Conservation (phyloP, 352 stramenopile species). For the Pythium plurisporium region DNA sequence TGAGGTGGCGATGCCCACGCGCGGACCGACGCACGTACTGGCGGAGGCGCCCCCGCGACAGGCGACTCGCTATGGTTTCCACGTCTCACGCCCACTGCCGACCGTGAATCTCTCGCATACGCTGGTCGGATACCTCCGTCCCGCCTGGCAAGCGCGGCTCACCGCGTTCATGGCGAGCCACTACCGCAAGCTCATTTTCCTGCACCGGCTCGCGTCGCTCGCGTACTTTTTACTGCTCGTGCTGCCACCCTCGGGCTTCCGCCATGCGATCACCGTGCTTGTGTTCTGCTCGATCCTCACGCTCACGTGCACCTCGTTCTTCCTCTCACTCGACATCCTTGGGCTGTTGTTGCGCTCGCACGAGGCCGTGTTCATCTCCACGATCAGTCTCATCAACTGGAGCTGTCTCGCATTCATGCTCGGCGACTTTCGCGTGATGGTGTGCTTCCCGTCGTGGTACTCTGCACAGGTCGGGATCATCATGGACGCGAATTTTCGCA, state of each 20-base stretch:
- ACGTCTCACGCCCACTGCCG: neutral
- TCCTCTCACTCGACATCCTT: constrained; percentile 26
- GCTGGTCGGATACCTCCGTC: neutral
- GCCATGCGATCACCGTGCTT: neutral
- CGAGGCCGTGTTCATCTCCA: constrained; percentile 33
- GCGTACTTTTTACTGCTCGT: constrained; percentile 7
- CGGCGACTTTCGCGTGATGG: constrained; percentile 19
- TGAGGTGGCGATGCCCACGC: no score
- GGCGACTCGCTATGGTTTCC: neutral
- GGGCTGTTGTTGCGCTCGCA: constrained; percentile 14
- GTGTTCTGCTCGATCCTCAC: neutral
- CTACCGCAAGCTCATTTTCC: neutral
- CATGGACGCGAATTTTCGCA: constrained; percentile 34
- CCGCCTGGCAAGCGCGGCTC: neutral
- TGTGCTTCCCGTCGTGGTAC: constrained; percentile 23
- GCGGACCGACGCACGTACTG: no score
- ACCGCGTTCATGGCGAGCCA: neutral
- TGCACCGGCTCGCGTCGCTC: constrained; percentile 1
- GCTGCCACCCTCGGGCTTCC: neutral
- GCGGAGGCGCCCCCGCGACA: no score
- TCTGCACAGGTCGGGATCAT: constrained; percentile 22
- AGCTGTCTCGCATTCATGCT: constrained; percentile 20
- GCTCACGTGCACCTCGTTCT: constrained; percentile 8
- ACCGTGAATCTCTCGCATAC: constrained; percentile 4
- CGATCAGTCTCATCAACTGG: constrained; percentile 28